These are phyloP conservation scores for Vitis rotundifolia DNA, from an alignment of 164 flowering plant species.

Conservation along the genomic window DNA sequence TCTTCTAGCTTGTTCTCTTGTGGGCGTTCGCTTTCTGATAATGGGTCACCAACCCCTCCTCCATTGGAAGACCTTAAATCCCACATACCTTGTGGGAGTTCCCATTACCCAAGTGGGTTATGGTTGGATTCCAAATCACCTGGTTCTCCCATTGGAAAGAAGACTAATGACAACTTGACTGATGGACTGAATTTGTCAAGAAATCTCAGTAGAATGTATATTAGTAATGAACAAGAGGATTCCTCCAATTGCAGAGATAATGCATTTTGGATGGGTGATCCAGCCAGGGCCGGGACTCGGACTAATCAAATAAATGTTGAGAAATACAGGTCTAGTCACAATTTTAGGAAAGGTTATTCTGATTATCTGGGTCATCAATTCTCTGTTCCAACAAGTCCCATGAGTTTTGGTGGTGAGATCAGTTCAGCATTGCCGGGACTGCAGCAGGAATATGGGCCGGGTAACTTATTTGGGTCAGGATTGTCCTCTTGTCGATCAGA, in stretches of 20 bases:
- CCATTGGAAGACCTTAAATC: conserved; percentile 19
- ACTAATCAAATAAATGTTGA: conserved; percentile 20
- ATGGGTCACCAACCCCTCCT: conserved; percentile 34
- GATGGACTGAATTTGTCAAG: conserved; percentile 32
- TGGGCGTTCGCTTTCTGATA: conserved; percentile 29
- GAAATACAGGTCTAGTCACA: conserved; percentile 12
- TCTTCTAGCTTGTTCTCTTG: conserved; percentile 38
- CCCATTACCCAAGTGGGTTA: conserved; percentile 19
- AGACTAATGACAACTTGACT: conserved; percentile 10
- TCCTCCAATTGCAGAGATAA: not conserved
- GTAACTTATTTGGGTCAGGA: conserved; percentile 13
- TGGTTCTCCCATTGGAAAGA: conserved; percentile 19
- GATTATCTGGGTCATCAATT: conserved; percentile 16
- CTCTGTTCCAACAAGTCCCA: conserved; percentile 3
- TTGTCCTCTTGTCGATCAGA: conserved; percentile 4
- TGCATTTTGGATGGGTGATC: conserved; percentile 15
- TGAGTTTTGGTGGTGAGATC: conserved; percentile 18
- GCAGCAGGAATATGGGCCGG: conserved; percentile 15
- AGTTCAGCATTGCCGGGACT: conserved; percentile 20
- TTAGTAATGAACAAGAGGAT: conserved; percentile 21
- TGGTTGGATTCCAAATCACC: conserved; percentile 6
- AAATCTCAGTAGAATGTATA: conserved; percentile 31
- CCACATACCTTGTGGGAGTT: conserved; percentile 6
- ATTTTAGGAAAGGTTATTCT: conserved; percentile 13
- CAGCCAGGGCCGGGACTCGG: too few relatives aligned